Evolutionary conservation across 177 flowering plant species (phyloP).

Genomic region (Vitis hybrid): DNA sequence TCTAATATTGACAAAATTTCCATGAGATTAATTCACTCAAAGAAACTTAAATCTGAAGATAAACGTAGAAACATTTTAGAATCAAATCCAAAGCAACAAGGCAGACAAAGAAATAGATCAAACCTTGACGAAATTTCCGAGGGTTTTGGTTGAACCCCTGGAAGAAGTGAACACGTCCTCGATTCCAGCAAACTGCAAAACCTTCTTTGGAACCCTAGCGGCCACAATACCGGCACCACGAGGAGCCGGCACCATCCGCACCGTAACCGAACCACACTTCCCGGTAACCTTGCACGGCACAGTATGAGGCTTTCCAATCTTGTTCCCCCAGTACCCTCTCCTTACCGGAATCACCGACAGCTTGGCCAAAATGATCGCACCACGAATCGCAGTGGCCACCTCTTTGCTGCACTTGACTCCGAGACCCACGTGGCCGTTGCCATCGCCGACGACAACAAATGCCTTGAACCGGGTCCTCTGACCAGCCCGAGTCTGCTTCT

Average conservation of each 20-base stretch:
- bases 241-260: conserved; percentile 70
- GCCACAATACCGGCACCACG: conserved; percentile 75
- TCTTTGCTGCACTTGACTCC: conserved; percentile 73
- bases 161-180: conserved; percentile 69
- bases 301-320: conserved; percentile 69
- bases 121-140: conserved; percentile 70
- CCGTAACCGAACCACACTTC: conserved; percentile 66
- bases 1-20: too few species aligned
- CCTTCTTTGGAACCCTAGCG: conserved; percentile 76
- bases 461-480: conserved; percentile 77
- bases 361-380: conserved; percentile 61
- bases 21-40: neutral
- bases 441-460: conserved; percentile 69
- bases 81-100: neutral
- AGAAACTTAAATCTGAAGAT: neutral
- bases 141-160: conserved; percentile 66
- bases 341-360: conserved; percentile 65
- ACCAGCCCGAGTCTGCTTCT: conserved; percentile 77
- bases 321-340: conserved; percentile 77
- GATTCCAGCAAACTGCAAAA: conserved; percentile 65
- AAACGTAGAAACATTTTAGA: neutral
- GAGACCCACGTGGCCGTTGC: conserved; percentile 64
- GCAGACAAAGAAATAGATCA: neutral
- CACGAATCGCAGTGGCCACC: conserved; percentile 71
- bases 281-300: conserved; percentile 79